These are phyloP conservation scores for Debaryomyces robertsiae DNA, from an alignment of 1,139 yeast genomes.

Conservation along the genomic window DNA sequence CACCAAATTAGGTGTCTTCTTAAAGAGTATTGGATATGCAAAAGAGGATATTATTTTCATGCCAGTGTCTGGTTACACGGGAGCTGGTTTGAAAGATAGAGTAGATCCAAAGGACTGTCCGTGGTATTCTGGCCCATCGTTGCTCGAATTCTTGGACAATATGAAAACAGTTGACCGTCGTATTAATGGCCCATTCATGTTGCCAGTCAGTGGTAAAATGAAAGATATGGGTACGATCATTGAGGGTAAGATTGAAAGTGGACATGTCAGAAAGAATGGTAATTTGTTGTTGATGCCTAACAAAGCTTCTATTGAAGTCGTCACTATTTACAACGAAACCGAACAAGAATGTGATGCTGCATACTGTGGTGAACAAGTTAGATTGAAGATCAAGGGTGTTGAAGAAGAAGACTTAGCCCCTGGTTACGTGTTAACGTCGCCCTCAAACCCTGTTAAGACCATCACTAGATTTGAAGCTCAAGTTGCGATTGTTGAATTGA, in stretches of 20 bases:
- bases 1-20: constrained; percentile 69
- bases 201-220: constrained; percentile 93
- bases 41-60: constrained; percentile 84
- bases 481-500: constrained; percentile 93
- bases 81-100: constrained; percentile 92
- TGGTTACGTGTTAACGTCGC: constrained; percentile 89
- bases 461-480: constrained; percentile 93
- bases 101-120: constrained; percentile 73
- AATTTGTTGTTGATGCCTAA: constrained; percentile 89
- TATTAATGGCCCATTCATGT: constrained; percentile 93
- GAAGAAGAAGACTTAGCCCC: constrained; percentile 95
- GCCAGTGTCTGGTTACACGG: constrained; percentile 98
- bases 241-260: constrained; percentile 97
- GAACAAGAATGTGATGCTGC: constrained; percentile 94
- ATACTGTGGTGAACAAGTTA: constrained; percentile 94
- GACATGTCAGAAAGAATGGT: constrained; percentile 82
- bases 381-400: constrained; percentile 88
- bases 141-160: constrained; percentile 83
- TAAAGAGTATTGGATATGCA: constrained; percentile 88
- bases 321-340: constrained; percentile 88
- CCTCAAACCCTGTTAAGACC: constrained; percentile 85
- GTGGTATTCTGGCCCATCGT: constrained; percentile 93
- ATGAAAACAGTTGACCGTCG: constrained; percentile 85
- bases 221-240: constrained; percentile 96
- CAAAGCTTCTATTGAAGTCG: constrained; percentile 77